Base-by-base conservation (phyloP, 441 rosid genomes). In the Viola pubescens region DNA sequence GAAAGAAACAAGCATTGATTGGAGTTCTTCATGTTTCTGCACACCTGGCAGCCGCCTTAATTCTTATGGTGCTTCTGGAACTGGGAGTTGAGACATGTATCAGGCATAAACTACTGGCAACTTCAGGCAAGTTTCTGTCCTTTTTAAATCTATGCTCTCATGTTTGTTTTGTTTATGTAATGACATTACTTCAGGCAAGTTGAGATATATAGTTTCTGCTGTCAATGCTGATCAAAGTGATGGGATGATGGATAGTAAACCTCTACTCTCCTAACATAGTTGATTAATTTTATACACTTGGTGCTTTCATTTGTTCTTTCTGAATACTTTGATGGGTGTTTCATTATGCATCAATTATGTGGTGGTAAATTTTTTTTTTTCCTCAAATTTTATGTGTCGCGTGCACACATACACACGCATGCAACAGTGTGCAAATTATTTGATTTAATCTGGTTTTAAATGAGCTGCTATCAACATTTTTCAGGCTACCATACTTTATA, bases 61-160 rank as follows among this genome's bases (percentile, higher is more conserved):
- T 94, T 78, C 95, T 94, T 72, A 86, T 88, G 97, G 70, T 94
- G 81, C 83, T 94, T 62, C 58, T 94, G 77, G 99, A 94, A 69
- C 60, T 94, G 77, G 99, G 99, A 69, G 72, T 90, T 45, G 96
- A 94, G 81, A 90, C 80, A 3, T 89, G 99, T 60, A 83, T 94
- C 68, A 78, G 82, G 63, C 99, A 94, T 82, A 82, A 88, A 38
- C 85, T 85, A 5, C 83, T 94, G 40, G 99, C 97, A 63, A 89
- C 95, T 54, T 94, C 97, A 62, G 99, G 99, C 82, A 48, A 48
- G 7, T 13, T 48, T 48, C 34, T 26, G 34, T 48, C 52, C 34
- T 13, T 10, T 37, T n/a, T 53, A 52, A 9, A 34, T n/a, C 16
- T 1, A 42, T 37, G 34, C 34, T 26, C 34, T 26, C 34, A 26